Base-by-base conservation (phyloP, 164 flowering plant species). In the Umbilicus rupestris region DNA sequence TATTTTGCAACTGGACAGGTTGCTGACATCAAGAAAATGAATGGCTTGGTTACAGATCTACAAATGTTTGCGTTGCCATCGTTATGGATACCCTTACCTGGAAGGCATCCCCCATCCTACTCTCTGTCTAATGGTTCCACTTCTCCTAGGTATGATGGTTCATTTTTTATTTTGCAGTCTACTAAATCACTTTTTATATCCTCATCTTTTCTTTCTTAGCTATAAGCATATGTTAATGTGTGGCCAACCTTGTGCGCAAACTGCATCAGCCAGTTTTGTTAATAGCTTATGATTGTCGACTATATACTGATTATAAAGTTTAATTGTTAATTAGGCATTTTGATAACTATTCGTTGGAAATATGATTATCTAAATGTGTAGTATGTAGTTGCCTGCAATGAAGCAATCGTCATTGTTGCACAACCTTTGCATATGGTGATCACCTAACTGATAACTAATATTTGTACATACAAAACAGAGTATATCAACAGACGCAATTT, bases 1-100 rank as follows among this genome's bases (percentile, higher is more conserved):
- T 19, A 14, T 55, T 28, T 55, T 55, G 33, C 19, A 28, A 55
- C n/a, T 39, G 45, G 46, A 52, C 62, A 93, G 98, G 98, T 90
- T 69, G 88, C 92, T 29, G 98, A 93, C 73, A 85, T 93, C 30
- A 93, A 83, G 74, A 83, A 81, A 79, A 72, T 90, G 83, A 93
- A 93, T 78, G 91, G 92, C 8, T 75, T 93, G 77, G 86, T 81
- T 10, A 84, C 97, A 1, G 98, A 93, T 79, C 90, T 76, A 71
- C 98, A 93, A 77, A 93, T 93, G 96, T 93, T 89, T 83, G 98
- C 90, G 60, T 89, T 83, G 62, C 85, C 84, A 78, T 68, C 89
- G 5, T 75, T 93, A 28, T 86, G 76, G 59, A 89, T 93, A 76
- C 98, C 98, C 22, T 69, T 78, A 33, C 88, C 90, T 0, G 95